phyloP scores from a whole-genome alignment of 2,329 filamentous ascomycete species.

The Aspergillaceae sp. region DNA sequence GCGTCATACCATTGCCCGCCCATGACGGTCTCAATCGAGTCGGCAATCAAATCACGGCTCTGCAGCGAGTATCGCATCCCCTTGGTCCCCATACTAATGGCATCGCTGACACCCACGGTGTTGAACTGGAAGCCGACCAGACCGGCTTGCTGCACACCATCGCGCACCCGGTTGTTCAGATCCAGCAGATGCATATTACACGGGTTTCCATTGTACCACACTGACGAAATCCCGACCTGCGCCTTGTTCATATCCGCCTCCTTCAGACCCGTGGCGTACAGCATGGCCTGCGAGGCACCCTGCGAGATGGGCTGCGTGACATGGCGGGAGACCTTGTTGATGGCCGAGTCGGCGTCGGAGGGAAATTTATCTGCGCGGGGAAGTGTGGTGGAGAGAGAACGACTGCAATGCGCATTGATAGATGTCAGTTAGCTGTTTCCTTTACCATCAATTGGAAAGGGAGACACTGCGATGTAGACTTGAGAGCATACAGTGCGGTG shows the following conservation, averaged over 20 bases:
- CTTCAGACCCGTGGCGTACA: slow-evolving; percentile 85
- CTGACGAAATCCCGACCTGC: slow-evolving; percentile 93
- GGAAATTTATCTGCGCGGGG: slow-evolving; percentile 33
- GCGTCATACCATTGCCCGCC: slow-evolving; percentile 97
- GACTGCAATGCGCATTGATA: slow-evolving; percentile 14
- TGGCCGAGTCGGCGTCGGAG: slow-evolving; percentile 42
- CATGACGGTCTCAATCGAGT: slow-evolving; percentile 99
- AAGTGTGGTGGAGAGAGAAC: slow-evolving; percentile 37
- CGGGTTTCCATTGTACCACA: slow-evolving; percentile 96
- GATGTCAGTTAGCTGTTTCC: neutral
- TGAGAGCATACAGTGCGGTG: slow-evolving; percentile 3
- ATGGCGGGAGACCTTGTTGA: slow-evolving; percentile 75
- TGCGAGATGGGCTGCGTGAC: slow-evolving; percentile 98
- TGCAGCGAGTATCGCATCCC: slow-evolving; percentile 96
- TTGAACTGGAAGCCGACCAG: slow-evolving; percentile 96
- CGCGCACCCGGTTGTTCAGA: slow-evolving; percentile 68
- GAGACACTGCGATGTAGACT: slow-evolving; percentile 4
- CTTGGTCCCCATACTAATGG: slow-evolving; percentile 94
- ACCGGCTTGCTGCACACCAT: slow-evolving; percentile 64
- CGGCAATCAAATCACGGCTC: slow-evolving; percentile 91
- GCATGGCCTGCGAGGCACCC: slow-evolving; percentile 96
- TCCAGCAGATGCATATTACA: slow-evolving; percentile 99
- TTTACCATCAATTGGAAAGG: neutral
- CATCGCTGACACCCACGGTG: slow-evolving; percentile 95
- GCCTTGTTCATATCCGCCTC: slow-evolving; percentile 90